phyloP scores from a whole-genome alignment of 225 moss, liverwort and hornwort species.

The Lunularia cruciata region DNA sequence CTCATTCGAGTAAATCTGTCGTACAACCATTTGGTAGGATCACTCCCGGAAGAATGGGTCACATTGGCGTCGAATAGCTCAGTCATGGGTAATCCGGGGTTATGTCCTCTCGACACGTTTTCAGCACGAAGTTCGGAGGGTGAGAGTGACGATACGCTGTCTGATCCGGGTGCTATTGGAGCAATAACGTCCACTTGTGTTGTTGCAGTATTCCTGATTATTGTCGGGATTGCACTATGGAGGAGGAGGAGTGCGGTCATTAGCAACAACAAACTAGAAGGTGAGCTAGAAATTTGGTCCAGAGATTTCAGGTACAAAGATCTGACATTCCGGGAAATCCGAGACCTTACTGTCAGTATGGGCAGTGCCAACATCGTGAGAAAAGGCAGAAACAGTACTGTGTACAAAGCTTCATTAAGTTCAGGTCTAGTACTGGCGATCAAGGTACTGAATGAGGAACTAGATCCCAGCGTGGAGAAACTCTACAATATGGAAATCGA shows the following conservation, averaged over 20 bases:
- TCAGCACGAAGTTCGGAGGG: neutral
- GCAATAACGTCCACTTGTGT: neutral
- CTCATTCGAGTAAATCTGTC: slow-evolving; percentile 26
- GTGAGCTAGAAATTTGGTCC: slow-evolving; percentile 20
- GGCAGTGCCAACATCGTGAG: slow-evolving; percentile 7
- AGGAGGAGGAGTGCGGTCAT: neutral
- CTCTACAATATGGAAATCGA: slow-evolving; percentile 27
- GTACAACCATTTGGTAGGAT: slow-evolving; percentile 27
- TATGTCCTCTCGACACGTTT: neutral
- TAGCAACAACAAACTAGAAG: neutral
- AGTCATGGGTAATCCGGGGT: slow-evolving; percentile 2
- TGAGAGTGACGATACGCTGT: neutral
- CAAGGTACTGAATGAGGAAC: slow-evolving; percentile 19
- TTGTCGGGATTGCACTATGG: neutral
- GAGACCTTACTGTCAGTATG: slow-evolving; percentile 9
- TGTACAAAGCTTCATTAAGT: slow-evolving; percentile 31
- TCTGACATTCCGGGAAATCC: slow-evolving; percentile 10
- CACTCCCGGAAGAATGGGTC: neutral
- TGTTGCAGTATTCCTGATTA: neutral
- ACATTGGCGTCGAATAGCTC: neutral
- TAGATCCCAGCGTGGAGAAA: slow-evolving; percentile 15
- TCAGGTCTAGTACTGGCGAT: slow-evolving; percentile 20
- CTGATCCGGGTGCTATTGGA: neutral
- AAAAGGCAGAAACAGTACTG: slow-evolving; percentile 26
- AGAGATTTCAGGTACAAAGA: neutral